These are phyloP conservation scores for Ganoderma lingzhi DNA, from an alignment of 1,284 basidiomycete species.

Conservation along the genomic window DNA sequence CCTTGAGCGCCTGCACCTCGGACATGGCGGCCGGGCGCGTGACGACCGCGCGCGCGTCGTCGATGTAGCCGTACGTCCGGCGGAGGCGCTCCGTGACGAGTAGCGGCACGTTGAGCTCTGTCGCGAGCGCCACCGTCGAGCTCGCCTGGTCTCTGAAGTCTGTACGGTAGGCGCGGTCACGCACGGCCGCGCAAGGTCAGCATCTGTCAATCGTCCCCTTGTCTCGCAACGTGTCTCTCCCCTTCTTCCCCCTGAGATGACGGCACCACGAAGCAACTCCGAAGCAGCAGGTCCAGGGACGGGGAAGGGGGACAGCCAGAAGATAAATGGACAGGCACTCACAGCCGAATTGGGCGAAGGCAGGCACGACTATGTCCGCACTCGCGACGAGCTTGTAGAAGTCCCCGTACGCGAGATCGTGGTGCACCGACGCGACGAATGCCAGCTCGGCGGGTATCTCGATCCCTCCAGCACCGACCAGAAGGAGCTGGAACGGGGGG, in stretches of 20 bases:
- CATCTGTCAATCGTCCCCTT: neutral
- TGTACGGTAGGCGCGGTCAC: neutral
- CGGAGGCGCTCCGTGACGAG: conserved; percentile 46
- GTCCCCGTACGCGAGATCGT: conserved; percentile 42
- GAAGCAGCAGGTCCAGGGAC: neutral
- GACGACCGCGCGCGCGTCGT: conserved; percentile 46
- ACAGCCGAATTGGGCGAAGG: conserved; percentile 42
- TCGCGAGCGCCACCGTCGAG: conserved; percentile 47
- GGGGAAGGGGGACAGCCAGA: neutral
- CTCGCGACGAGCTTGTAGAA: conserved; percentile 46
- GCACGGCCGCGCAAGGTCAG: neutral
- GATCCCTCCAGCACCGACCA: conserved; percentile 45
- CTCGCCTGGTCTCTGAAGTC: conserved; percentile 47
- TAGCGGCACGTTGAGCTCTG: conserved; percentile 47
- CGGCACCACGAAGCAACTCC: neutral
- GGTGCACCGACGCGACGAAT: conserved; percentile 43
- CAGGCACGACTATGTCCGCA: conserved; percentile 49
- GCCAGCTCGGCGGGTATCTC: conserved; percentile 45
- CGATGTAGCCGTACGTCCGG: conserved; percentile 45
- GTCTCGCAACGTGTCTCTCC: neutral
- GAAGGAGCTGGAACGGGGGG: conserved; percentile 45
- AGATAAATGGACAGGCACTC: conserved; percentile 6
- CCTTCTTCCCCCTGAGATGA: neutral
- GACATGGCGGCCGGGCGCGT: conserved; percentile 48
- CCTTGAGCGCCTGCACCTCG: conserved; percentile 46